Evolutionary conservation across 2,329 filamentous ascomycete genomes (phyloP).

Genomic region (Hirsutella minnesotensis): DNA sequence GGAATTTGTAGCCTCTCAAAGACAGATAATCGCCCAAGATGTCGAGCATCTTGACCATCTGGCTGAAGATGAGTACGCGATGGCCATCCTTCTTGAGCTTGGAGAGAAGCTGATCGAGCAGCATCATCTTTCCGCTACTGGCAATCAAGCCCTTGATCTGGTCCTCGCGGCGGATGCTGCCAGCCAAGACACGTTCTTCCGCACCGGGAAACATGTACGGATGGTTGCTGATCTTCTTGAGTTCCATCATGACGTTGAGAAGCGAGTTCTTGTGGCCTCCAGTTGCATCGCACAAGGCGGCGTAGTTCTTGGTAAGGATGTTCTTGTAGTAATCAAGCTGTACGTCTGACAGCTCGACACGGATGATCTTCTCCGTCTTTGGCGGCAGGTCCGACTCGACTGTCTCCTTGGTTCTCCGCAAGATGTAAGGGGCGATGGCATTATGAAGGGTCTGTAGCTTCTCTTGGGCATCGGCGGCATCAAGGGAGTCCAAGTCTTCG

Average conservation of each 20-base stretch:
- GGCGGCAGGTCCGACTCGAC: constrained; percentile 93
- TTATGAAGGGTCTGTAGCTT: constrained; percentile 80
- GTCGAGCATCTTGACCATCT: constrained; percentile 99
- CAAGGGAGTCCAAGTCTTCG: constrained; percentile 73
- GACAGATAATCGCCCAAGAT: constrained; percentile 91
- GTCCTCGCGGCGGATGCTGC: constrained; percentile 74
- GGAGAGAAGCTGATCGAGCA: constrained; percentile 85
- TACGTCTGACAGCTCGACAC: constrained; percentile 90
- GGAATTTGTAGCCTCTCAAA: constrained; percentile 86
- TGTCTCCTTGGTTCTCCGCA: constrained; percentile 92
- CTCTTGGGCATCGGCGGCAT: constrained; percentile 66
- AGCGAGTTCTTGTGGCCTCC: constrained; percentile 89
- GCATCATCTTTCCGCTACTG: constrained; percentile 99
- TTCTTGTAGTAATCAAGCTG: constrained; percentile 99
- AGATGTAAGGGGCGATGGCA: constrained; percentile 84
- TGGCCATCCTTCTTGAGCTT: constrained; percentile 92
- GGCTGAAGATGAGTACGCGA: constrained; percentile 94
- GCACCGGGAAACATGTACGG: constrained; percentile 96
- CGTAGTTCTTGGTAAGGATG: constrained; percentile 92
- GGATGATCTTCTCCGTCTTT: constrained; percentile 98
- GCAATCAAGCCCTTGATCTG: constrained; percentile 86
- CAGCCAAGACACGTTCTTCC: constrained; percentile 77
- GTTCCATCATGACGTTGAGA: constrained; percentile 98
- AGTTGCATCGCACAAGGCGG: constrained; percentile 80
- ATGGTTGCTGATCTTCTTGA: constrained; percentile 98